Conservation (phyloP, 345 rosid species). For the Trapa bicornis region DNA sequence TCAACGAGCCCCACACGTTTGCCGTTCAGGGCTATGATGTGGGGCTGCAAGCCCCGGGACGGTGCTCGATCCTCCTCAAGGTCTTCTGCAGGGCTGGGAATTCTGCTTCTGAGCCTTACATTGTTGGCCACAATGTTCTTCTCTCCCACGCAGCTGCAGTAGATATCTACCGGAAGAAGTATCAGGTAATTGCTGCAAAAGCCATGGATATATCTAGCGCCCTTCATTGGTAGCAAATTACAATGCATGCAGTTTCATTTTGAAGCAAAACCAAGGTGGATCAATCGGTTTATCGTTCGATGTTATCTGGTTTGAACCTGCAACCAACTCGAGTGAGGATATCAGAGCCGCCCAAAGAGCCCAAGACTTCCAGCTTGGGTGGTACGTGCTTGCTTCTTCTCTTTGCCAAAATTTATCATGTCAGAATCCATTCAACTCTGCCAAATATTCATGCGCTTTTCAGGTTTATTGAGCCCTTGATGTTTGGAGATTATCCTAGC, state of each 20-base stretch:
- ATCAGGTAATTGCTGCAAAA: slow-evolving; percentile 32
- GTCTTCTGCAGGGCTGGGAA: slow-evolving; percentile 61
- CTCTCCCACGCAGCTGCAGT: slow-evolving; percentile 54
- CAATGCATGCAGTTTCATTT: background rate
- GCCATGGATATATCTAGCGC: background rate
- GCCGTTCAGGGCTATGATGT: slow-evolving; percentile 77
- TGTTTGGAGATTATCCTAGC: slow-evolving; percentile 76
- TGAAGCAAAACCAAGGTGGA: slow-evolving; percentile 65
- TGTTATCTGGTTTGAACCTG: slow-evolving; percentile 78
- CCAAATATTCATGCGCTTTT: background rate
- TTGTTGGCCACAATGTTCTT: slow-evolving; percentile 65
- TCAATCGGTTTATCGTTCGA: slow-evolving; percentile 59
- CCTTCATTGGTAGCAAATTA: background rate
- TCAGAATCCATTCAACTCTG: too few relatives aligned
- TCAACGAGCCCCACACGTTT: slow-evolving; percentile 88
- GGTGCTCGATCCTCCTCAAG: slow-evolving; percentile 52
- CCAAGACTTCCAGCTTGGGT: slow-evolving; percentile 95
- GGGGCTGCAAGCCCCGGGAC: slow-evolving; percentile 82
- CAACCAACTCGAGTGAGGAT: slow-evolving; percentile 38
- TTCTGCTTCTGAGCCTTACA: slow-evolving; percentile 89
- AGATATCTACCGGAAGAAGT: slow-evolving; percentile 58
- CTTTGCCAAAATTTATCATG: too few relatives aligned
- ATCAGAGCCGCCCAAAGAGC: slow-evolving; percentile 82
- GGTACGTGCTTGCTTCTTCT: slow-evolving; percentile 24
- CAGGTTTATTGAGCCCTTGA: slow-evolving; percentile 87